These are phyloP conservation scores for Oryza coarctata DNA, from an alignment of 176 grass and related monocot species.

Conservation along the genomic window DNA sequence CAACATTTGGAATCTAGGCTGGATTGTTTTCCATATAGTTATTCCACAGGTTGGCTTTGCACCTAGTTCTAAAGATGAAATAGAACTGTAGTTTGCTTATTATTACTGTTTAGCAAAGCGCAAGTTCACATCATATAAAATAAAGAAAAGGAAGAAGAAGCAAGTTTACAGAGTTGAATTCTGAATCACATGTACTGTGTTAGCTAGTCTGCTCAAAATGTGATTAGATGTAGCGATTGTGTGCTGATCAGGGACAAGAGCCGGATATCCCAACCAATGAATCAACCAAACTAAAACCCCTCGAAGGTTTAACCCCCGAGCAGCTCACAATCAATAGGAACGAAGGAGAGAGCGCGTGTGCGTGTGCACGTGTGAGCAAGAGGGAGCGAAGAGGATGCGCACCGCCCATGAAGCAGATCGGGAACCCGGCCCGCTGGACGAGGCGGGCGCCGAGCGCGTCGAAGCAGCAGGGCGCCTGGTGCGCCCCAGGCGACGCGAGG, in stretches of 20 bases:
- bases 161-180: background rate
- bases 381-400: background rate
- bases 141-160: too few species aligned
- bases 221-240: too few species aligned
- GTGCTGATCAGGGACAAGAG: background rate
- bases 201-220: background rate
- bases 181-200: background rate
- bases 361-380: background rate
- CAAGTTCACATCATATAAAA: too few species aligned
- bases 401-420: constrained; percentile 85
- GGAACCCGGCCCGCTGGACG: constrained; percentile 71
- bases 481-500: constrained; percentile 62
- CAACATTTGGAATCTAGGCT: background rate
- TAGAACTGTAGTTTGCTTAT: background rate
- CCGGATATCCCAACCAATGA: background rate
- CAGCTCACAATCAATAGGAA: background rate
- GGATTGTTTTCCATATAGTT: background rate
- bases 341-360: too few species aligned
- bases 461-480: constrained; percentile 88
- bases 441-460: constrained; percentile 87
- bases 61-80: background rate
- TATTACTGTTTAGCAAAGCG: background rate
- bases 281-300: constrained; percentile 3
- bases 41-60: background rate
- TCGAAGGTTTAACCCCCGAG: background rate